These are phyloP conservation scores for Hortiboletus campestris DNA, from an alignment of 768 basidiomycete species.

Conservation along the genomic window DNA sequence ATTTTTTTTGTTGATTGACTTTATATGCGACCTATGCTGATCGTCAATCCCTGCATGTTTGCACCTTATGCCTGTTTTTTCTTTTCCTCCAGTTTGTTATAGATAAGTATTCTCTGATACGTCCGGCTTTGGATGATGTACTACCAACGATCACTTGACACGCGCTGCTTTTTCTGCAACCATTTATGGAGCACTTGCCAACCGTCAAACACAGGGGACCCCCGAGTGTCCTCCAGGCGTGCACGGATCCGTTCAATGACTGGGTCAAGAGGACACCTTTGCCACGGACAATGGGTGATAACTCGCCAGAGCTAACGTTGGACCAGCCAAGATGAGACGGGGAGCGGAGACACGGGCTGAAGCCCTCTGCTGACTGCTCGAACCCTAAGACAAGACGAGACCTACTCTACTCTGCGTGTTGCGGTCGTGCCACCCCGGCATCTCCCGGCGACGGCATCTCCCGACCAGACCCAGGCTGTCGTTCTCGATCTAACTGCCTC, in stretches of 20 bases:
- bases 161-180: constrained; percentile 25
- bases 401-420: too few species aligned
- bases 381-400: too few species aligned
- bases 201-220: constrained; percentile 25
- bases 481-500: too few species aligned
- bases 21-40: too few species aligned
- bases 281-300: constrained; percentile 37
- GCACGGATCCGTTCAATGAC: constrained; percentile 35
- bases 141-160: constrained; percentile 15
- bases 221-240: constrained; percentile 26
- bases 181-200: constrained; percentile 33
- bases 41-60: too few species aligned
- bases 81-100: too few species aligned
- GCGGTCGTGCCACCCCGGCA: too few species aligned
- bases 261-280: constrained; percentile 38
- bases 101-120: constrained; percentile 37
- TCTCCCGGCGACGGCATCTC: too few species aligned
- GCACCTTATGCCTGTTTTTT: too few species aligned
- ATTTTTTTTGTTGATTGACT: too few species aligned
- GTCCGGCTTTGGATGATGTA: constrained; percentile 33
- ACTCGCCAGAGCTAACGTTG: constrained; percentile 39
- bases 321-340: too few species aligned
- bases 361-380: constrained; percentile 31
- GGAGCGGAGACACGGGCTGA: constrained; percentile 45
- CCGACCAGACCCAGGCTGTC: too few species aligned